These are phyloP conservation scores for Citrus australasica DNA, from an alignment of 345 rosid genomes.

Conservation along the genomic window DNA sequence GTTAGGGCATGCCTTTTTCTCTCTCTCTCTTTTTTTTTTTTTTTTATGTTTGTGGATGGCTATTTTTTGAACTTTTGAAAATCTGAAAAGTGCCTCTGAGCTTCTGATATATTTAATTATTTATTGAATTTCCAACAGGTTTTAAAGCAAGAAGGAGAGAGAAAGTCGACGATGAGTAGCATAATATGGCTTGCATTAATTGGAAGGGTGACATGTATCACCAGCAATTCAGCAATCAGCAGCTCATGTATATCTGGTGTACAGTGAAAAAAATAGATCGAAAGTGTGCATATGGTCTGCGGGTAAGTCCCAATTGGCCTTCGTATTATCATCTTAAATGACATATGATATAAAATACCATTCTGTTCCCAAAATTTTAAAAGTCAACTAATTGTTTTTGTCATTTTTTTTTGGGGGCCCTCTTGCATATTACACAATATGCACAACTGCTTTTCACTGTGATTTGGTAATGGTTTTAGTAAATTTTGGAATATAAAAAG, in stretches of 20 bases:
- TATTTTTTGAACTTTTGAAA: conserved; percentile 28
- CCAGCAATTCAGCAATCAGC: background rate
- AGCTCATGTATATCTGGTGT: background rate
- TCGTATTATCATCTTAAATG: background rate
- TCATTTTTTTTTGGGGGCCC: background rate
- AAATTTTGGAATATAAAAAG: background rate
- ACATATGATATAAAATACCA: background rate
- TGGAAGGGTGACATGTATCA: background rate
- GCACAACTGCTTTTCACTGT: background rate
- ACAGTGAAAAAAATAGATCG: background rate
- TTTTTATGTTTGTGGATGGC: conserved; percentile 42
- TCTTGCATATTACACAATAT: no score
- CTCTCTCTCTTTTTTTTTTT: background rate
- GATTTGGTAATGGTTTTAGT: background rate
- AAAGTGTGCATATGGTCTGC: background rate
- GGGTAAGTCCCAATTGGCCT: conserved; percentile 1
- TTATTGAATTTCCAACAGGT: background rate
- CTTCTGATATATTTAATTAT: background rate
- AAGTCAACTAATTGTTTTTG: conserved; percentile 4
- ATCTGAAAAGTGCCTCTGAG: conserved; percentile 16
- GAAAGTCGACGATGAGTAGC: conserved; percentile 3
- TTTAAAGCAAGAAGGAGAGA: background rate
- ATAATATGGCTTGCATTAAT: conserved; percentile 3
- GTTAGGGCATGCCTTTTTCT: background rate
- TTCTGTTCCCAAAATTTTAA: background rate